Conservation (phyloP, 257 asterid genomes). For the Nicotiana benthamiana region DNA sequence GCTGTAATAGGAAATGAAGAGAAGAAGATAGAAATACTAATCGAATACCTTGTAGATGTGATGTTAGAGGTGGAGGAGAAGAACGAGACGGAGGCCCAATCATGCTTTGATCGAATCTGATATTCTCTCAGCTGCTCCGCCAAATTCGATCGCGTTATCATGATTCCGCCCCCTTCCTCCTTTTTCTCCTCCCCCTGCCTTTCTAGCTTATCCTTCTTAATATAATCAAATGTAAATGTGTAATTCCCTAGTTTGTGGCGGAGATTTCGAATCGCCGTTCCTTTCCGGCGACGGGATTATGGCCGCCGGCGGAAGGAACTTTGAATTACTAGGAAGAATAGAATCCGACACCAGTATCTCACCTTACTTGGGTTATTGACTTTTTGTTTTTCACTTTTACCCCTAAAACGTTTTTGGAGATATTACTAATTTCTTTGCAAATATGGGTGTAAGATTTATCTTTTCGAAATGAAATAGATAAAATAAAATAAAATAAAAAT, state of each 20-base stretch:
- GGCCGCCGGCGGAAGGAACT: not conserved
- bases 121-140: slow-evolving; percentile 93
- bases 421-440: not conserved
- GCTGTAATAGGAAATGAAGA: no score
- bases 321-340: not conserved
- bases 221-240: not conserved
- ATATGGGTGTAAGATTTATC: not conserved
- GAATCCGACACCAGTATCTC: not conserved
- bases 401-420: not conserved
- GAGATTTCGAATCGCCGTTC: not conserved
- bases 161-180: slow-evolving; percentile 7
- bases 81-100: slow-evolving; percentile 75
- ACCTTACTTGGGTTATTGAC: not conserved
- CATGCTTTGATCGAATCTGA: slow-evolving; percentile 85
- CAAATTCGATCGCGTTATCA: slow-evolving; percentile 90
- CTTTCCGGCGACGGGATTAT: slow-evolving; percentile 5
- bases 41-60: not conserved
- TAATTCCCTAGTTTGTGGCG: not conserved
- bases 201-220: slow-evolving; percentile 6
- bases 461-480: not conserved
- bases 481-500: no score
- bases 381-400: no score
- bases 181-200: slow-evolving; percentile 8
- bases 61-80: slow-evolving; percentile 70
- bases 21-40: not conserved